Percentiles rank a stretch among this genome's conserved stretches.
phyloP scores from a whole-genome alignment of 2,329 filamentous ascomycete genomes.

The Hypoxylon sp. region DNA sequence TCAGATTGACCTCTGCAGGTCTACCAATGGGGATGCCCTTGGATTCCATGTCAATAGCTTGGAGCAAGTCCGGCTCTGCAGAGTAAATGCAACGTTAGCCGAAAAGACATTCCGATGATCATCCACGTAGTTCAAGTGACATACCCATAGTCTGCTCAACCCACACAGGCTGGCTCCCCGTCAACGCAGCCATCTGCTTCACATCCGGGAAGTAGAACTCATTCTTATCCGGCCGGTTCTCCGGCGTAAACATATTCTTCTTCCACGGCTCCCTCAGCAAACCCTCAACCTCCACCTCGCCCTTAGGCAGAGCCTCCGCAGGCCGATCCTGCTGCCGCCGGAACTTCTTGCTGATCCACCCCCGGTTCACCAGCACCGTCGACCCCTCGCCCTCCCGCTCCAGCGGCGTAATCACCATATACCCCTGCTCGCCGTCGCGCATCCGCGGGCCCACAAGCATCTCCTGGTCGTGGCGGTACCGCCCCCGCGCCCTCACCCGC shows the following conservation, averaged over 20 bases:
- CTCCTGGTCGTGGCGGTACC: constrained; percentile 88
- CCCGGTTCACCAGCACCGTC: constrained; percentile 88
- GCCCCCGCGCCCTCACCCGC: constrained; percentile 81
- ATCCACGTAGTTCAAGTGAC: constrained; percentile 28
- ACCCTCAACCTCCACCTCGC: constrained; percentile 84
- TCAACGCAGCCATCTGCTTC: constrained; percentile 86
- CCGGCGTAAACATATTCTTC: constrained; percentile 97
- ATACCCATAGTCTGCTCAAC: constrained; percentile 95
- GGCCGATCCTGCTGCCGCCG: constrained; percentile 75
- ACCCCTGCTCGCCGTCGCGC: constrained; percentile 90
- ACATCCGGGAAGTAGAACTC: constrained; percentile 98
- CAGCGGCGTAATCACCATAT: constrained; percentile 90
- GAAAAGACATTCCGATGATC: constrained; percentile 7
- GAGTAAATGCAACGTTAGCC: constrained; percentile 41
- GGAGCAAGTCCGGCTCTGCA: constrained; percentile 82
- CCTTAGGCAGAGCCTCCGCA: constrained; percentile 75
- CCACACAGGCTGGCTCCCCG: constrained; percentile 91
- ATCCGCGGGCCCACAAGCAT: constrained; percentile 96
- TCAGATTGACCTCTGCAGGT: constrained; percentile 88
- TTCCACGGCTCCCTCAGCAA: constrained; percentile 91
- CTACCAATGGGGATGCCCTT: constrained; percentile 92
- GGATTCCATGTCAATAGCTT: constrained; percentile 79
- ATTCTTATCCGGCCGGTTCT: constrained; percentile 84
- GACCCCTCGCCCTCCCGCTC: constrained; percentile 72
- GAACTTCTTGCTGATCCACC: constrained; percentile 89